Conservation (phyloP, 2,329 filamentous ascomycete species). For the Monascus ruber region DNA sequence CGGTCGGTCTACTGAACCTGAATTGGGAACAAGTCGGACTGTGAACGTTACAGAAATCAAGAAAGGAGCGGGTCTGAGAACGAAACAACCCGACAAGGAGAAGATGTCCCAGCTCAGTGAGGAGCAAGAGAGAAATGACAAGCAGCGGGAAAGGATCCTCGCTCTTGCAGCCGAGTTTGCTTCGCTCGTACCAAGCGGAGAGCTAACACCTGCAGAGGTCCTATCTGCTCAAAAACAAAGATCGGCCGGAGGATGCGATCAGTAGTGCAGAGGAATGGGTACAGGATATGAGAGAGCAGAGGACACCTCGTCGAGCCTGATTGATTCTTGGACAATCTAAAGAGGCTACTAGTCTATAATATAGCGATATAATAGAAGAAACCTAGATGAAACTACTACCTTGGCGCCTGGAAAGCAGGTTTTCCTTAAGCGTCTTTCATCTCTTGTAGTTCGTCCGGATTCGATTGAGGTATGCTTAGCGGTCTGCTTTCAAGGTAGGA, state of each 20-base stretch:
- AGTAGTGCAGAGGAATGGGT: slow-evolving; percentile 20
- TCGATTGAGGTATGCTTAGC: too few species aligned
- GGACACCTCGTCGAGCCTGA: slow-evolving; percentile 3
- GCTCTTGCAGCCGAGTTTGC: slow-evolving; percentile 21
- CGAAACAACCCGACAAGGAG: not conserved
- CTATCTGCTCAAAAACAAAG: slow-evolving; percentile 27
- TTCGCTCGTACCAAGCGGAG: slow-evolving; percentile 16
- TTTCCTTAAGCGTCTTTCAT: too few species aligned
- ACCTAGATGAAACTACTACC: not conserved
- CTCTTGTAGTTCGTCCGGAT: too few species aligned
- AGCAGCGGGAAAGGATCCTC: slow-evolving; percentile 8
- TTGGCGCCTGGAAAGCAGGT: too few species aligned
- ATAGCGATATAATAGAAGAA: not conserved
- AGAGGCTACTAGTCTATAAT: not conserved
- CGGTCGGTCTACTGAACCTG: too few species aligned
- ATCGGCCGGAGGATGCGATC: slow-evolving; percentile 20
- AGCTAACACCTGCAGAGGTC: slow-evolving; percentile 31
- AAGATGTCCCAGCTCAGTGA: not conserved
- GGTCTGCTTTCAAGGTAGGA: too few species aligned
- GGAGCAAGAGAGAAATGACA: not conserved
- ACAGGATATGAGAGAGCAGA: slow-evolving; percentile 13
- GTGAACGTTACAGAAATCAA: not conserved
- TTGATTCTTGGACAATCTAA: not conserved
- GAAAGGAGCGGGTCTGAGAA: not conserved
- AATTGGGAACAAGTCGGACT: not conserved